A percentile compares a stretch with the other conserved stretches of the same genome.
phyloP scores from a whole-genome alignment of 2,329 filamentous ascomycete species.

The Scedosporium dehoogii region DNA sequence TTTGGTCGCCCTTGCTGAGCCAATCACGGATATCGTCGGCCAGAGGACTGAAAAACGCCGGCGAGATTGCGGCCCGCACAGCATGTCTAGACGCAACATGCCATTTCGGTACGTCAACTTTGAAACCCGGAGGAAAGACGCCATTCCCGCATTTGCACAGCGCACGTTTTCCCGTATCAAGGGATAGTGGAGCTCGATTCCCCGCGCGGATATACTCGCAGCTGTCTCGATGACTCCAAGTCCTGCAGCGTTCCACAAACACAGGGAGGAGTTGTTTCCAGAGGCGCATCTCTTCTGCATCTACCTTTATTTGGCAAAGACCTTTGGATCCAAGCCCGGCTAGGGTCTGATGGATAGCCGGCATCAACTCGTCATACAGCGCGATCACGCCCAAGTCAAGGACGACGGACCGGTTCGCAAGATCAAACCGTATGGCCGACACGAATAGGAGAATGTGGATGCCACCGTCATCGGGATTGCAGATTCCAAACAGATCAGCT shows the following conservation, averaged over 20 bases:
- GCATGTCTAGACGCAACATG: neutral
- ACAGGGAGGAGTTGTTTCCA: neutral
- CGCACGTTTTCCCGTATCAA: neutral
- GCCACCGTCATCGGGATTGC: neutral
- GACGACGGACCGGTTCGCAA: neutral
- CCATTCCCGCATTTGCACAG: neutral
- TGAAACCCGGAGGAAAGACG: neutral
- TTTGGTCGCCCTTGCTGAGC: too few species aligned
- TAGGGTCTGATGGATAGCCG: too few species aligned
- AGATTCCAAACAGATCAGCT: neutral
- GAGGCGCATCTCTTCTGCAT: neutral
- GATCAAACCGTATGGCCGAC: neutral
- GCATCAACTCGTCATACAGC: too few species aligned
- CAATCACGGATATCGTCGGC: neutral
- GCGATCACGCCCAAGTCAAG: neutral
- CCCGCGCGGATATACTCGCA: neutral
- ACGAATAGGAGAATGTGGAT: neutral
- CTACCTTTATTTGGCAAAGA: neutral
- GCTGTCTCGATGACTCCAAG: neutral
- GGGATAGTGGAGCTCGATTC: neutral
- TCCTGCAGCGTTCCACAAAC: neutral
- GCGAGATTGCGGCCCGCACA: neutral
- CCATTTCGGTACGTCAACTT: neutral
- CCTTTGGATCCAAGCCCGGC: too few species aligned
- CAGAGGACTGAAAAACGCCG: neutral